Evolutionary conservation across 352 stramenopile genomes (phyloP).

Genomic region (Peronospora belbahrii): DNA sequence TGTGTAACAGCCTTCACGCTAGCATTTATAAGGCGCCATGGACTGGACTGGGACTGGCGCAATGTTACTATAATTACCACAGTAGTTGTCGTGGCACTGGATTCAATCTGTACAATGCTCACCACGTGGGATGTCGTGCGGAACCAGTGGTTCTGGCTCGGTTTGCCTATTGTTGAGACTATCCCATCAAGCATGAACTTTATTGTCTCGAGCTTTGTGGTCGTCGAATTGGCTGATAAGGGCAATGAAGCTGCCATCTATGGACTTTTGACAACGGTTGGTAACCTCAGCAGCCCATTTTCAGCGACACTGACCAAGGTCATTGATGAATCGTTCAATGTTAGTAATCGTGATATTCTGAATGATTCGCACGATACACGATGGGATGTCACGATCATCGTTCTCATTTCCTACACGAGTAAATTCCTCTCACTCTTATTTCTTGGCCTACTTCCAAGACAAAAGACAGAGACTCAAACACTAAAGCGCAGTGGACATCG

Average conservation of each 20-base stretch:
- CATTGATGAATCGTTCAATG: conserved; percentile 25
- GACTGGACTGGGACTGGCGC: conserved; percentile 36
- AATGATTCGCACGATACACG: conserved; percentile 26
- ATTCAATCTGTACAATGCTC: conserved; percentile 26
- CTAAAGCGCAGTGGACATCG: conserved; percentile 13
- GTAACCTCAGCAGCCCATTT: conserved; percentile 36
- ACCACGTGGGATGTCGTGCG: conserved; percentile 32
- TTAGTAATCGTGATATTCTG: conserved; percentile 30
- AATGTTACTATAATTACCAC: conserved; percentile 22
- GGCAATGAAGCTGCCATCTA: conserved; percentile 40
- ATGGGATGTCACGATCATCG: conserved; percentile 27
- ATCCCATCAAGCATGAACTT: conserved; percentile 31
- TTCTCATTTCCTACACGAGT: conserved; percentile 32
- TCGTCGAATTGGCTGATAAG: conserved; percentile 38
- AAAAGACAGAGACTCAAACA: conserved; percentile 27
- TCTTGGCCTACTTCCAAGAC: conserved; percentile 32
- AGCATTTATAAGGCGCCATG: conserved; percentile 25
- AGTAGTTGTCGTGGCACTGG: conserved; percentile 22
- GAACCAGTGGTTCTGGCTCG: conserved; percentile 39
- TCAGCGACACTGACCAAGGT: conserved; percentile 30
- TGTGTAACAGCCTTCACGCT: conserved; percentile 22
- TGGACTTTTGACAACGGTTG: conserved; percentile 33
- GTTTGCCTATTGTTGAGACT: conserved; percentile 26
- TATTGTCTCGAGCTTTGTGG: conserved; percentile 35
- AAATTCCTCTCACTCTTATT: conserved; percentile 29